Conservation (phyloP, 2,329 filamentous ascomycete genomes). For the Exophiala spinifera region DNA sequence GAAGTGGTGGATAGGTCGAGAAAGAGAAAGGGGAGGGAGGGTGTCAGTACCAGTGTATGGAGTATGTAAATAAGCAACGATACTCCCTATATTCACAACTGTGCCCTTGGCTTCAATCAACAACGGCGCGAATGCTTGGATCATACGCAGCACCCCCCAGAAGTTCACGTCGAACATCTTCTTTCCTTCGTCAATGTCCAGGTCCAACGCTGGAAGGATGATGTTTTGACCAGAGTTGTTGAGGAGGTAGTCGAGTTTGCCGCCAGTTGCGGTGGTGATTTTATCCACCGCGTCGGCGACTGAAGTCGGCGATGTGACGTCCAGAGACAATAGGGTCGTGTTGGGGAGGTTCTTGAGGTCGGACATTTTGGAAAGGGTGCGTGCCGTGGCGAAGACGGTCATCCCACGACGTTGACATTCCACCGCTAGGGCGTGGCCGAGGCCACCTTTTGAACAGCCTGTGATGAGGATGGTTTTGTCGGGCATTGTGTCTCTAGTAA, state of each 20-base stretch:
- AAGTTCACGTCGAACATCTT: conserved; percentile 37
- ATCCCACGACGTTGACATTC: conserved; percentile 35
- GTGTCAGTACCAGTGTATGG: conserved; percentile 20
- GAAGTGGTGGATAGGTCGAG: too few species aligned
- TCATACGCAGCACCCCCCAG: conserved; percentile 33
- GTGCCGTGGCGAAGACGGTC: conserved; percentile 41
- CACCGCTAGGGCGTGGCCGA: conserved; percentile 38
- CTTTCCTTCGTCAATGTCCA: conserved; percentile 31
- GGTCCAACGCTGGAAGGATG: conserved; percentile 31
- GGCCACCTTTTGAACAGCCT: conserved; percentile 30
- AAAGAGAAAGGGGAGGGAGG: too few species aligned
- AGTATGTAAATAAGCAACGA: conserved; percentile 39
- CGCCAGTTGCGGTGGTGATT: conserved; percentile 1
- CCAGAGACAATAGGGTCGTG: conserved; percentile 10
- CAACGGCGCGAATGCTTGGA: conserved; percentile 35
- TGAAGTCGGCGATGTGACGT: conserved; percentile 5
- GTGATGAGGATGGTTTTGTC: not conserved
- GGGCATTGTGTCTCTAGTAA: not conserved
- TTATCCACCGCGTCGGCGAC: conserved; percentile 1
- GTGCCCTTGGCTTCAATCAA: conserved; percentile 15
- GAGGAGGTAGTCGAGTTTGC: conserved; percentile 21
- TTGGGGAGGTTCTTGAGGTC: conserved; percentile 8
- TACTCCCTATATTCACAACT: conserved; percentile 12
- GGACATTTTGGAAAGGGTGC: conserved; percentile 23
- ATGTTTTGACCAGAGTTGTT: conserved; percentile 22